A percentile compares a stretch with the other conserved stretches of the same genome.
Evolutionary conservation across 2,329 filamentous ascomycete species (phyloP).

Genomic region (Atkinsonella texensis): DNA sequence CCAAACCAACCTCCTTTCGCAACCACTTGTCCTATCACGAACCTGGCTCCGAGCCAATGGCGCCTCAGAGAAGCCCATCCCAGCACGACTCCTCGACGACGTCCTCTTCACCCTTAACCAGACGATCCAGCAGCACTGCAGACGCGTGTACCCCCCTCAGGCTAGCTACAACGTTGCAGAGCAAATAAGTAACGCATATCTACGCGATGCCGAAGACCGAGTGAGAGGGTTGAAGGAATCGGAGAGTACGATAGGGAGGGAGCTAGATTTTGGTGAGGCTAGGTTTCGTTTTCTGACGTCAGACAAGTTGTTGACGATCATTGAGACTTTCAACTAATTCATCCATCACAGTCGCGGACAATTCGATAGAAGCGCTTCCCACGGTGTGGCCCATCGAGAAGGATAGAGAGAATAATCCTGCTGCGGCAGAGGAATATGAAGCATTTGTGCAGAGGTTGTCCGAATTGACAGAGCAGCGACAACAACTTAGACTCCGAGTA

Average conservation of each 20-base stretch:
- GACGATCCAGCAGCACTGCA: conserved; percentile 50
- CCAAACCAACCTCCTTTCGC: conserved; percentile 52
- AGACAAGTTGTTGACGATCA: too few relatives aligned
- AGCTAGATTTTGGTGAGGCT: conserved; percentile 33
- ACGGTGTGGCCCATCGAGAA: conserved; percentile 32
- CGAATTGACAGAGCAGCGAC: conserved; percentile 31
- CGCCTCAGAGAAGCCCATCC: conserved; percentile 27
- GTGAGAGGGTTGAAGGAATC: conserved; percentile 23
- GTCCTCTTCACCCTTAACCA: conserved; percentile 48
- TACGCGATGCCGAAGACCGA: conserved; percentile 30
- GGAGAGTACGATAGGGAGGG: conserved; percentile 23
- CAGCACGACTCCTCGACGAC: conserved; percentile 41
- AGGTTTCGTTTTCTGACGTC: neutral
- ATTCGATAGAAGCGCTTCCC: conserved; percentile 35
- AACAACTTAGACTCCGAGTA: conserved; percentile 25
- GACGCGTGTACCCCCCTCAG: conserved; percentile 53
- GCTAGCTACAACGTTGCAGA: conserved; percentile 61
- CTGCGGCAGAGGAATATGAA: conserved; percentile 39
- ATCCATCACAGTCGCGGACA: conserved; percentile 24
- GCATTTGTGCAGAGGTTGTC: conserved; percentile 37
- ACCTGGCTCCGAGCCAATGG: conserved; percentile 39
- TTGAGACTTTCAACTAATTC: neutral
- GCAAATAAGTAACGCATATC: conserved; percentile 58
- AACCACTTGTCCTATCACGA: conserved; percentile 42
- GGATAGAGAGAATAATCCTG: conserved; percentile 24